Base-by-base conservation (phyloP, 139 green algal species). In the Desmodesmus armatus region DNA sequence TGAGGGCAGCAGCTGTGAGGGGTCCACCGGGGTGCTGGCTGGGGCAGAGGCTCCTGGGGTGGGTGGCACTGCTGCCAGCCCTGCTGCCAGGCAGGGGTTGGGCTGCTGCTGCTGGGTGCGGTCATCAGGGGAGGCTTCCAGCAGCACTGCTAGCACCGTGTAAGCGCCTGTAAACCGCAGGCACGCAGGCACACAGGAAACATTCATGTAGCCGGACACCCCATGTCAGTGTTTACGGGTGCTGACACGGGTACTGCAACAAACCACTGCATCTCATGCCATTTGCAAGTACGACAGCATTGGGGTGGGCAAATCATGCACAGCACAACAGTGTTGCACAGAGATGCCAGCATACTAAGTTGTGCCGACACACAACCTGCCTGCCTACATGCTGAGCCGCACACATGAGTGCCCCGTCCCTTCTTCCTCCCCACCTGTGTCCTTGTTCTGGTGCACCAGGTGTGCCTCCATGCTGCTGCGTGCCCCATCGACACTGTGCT, bases 401-500 rank as follows among this genome's bases (percentile, higher is more conserved):
- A n/a, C n/a, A n/a, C n/a, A n/a, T n/a, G n/a, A n/a, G n/a, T n/a
- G n/a, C n/a, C n/a, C 19, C 9, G 5, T 31, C 35, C n/a, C n/a
- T n/a, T n/a, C n/a, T 15, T 11, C 69, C 33, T 5, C 33, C 89
- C 25, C 74, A 88, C 90, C 91, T 62, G 91, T 93, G 49, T 63
- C 60, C 27, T 79, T 83, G 74, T 96, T 92, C 58, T 85, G 89
- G 88, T 96, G 89, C 67, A 98, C 95, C 47, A 98, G 87, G 86
- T 98, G 95, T 0, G 84, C 91, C 89, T 98, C 95, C 91, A 97
- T 96, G 25, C 91, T 81, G 15, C 84, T 87, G 29, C 88, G 86
- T 1, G 82, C 43, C 31, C 93, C 93, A 80, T 94, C 89, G 55
- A 96, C 82, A 2, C 90, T 81, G 72, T 98, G 95, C 87, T 98